Evolutionary conservation across 164 flowering plant genomes (phyloP).

Genomic region (Cinnamomum micranthum): DNA sequence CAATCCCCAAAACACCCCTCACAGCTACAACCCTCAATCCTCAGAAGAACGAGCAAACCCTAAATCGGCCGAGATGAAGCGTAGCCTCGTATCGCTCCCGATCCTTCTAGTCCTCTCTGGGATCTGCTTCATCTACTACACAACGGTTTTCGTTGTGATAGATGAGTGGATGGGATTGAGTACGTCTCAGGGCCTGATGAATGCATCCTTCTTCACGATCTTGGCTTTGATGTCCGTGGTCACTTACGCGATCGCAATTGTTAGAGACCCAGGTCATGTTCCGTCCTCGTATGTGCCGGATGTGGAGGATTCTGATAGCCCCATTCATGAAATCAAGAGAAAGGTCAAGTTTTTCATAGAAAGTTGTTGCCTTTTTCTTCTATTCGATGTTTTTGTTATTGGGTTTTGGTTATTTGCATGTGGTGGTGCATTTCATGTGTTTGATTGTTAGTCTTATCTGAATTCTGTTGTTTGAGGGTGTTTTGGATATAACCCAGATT

Average conservation of each 20-base stretch:
- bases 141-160: slow-evolving; percentile 65
- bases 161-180: slow-evolving; percentile 79
- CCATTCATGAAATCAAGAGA: slow-evolving; percentile 92
- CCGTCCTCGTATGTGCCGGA: slow-evolving; percentile 68
- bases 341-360: slow-evolving; percentile 42
- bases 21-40: neutral
- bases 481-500: no score
- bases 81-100: slow-evolving; percentile 50
- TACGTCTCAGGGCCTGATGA: slow-evolving; percentile 75
- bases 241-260: slow-evolving; percentile 48
- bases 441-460: no score
- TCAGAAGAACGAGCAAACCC: neutral
- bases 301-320: slow-evolving; percentile 60
- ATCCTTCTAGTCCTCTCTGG: slow-evolving; percentile 54
- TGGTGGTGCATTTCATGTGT: neutral
- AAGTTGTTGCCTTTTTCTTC: neutral
- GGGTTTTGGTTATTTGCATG: neutral
- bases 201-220: slow-evolving; percentile 57
- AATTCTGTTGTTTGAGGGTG: neutral
- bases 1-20: slow-evolving; percentile 10
- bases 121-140: slow-evolving; percentile 58
- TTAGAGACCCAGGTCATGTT: slow-evolving; percentile 82
- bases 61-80: slow-evolving; percentile 32
- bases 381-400: neutral
- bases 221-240: slow-evolving; percentile 48